A percentile compares a stretch with the other conserved stretches of the same genome.
phyloP scores from a whole-genome alignment of 441 rosid genomes.

The Eruca vesicaria region DNA sequence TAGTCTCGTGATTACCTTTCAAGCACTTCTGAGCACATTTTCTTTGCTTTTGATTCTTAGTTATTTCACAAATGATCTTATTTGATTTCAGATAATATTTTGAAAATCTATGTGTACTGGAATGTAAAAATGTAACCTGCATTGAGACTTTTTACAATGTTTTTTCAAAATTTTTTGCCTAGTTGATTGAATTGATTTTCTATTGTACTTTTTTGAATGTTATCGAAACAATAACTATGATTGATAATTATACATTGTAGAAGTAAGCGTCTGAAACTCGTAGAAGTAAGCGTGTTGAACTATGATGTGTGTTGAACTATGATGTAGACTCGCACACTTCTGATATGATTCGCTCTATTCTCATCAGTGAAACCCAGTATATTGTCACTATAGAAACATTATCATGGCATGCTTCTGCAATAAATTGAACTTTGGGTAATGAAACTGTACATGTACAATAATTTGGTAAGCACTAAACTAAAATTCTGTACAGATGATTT shows the following conservation, averaged over 20 bases:
- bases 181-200: neutral
- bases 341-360: too few species aligned
- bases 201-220: neutral
- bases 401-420: too few species aligned
- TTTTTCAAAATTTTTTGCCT: neutral
- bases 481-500: too few species aligned
- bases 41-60: neutral
- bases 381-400: too few species aligned
- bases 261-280: too few species aligned
- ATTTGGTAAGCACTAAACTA: too few species aligned
- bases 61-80: neutral
- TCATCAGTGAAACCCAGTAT: too few species aligned
- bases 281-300: too few species aligned
- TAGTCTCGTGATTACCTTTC: constrained; percentile 36
- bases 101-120: neutral
- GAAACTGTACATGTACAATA: too few species aligned
- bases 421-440: too few species aligned
- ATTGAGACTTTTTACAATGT: neutral
- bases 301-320: too few species aligned
- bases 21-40: constrained; percentile 36
- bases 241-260: neutral
- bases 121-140: neutral
- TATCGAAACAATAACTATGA: neutral
- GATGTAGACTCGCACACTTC: too few species aligned
- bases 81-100: neutral